Base-by-base conservation (phyloP, 2,329 filamentous ascomycete species). In the Ceratocystis harringtonii region DNA sequence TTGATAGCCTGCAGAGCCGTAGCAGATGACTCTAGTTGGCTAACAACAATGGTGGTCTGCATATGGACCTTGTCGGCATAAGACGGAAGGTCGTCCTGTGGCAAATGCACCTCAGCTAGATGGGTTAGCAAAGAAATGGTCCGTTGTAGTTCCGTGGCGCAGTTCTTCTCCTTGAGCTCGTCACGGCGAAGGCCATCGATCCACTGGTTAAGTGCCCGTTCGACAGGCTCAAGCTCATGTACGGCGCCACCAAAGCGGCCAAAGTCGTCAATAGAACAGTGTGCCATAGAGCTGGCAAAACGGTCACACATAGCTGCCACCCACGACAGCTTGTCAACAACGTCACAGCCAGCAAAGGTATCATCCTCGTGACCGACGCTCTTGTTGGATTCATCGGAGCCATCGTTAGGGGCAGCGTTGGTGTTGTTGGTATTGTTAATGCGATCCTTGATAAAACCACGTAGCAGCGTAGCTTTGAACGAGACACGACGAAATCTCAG, bases 151-250 rank as follows among this genome's bases (percentile, higher is more conserved):
- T 95, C 90, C 28, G 84, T 84, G 0, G 89, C 86, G 72, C 91
- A 91, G 70, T 90, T 87, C 73, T 87, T 84, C 75, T 92, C 88
- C 74, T 91, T 91, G 61, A 97, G 77, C 65, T 96, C 91, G 70
- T 95, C 91, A 63, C 85, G 85, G 69, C 90, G 86, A 65, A 96
- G 74, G 5, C 84, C 84, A 69, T 96, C 92, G 66, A 97, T 89
- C 84, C 91, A 96, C 65, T 82, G 83, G 72, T 96, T 96, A 62
- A 97, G 76, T 0, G 89, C 89, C 66, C 91, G 83, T 76, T 99
- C 94, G 10, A 97, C 90, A 0, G 92, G 90, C 72, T 96, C 90
- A 62, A 97, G 79, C 74, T 97, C 94, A 70, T 90, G 89, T 66
- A 94, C 76, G 1, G 91, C 89, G 52, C 87, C 86, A 70, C 90